These are phyloP conservation scores for Geranium rotundifolium DNA, from an alignment of 345 rosid genomes.

Conservation along the genomic window DNA sequence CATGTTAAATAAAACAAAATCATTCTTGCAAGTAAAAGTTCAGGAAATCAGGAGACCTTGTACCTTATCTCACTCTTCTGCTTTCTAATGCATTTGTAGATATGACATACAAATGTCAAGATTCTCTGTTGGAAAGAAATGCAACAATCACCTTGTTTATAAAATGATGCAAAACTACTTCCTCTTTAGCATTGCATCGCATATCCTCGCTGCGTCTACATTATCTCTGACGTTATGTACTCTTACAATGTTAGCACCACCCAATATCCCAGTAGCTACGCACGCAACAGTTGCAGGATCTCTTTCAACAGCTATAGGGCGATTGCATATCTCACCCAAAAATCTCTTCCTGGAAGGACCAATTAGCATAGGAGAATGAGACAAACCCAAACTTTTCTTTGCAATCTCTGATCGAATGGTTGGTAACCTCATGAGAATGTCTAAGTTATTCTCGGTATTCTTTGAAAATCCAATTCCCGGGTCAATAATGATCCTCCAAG, in stretches of 20 bases:
- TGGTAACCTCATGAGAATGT: constrained; percentile 51
- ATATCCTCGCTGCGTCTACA: constrained; percentile 60
- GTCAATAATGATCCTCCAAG: constrained; percentile 83
- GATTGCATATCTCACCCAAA: constrained; percentile 64
- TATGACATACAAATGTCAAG: no score
- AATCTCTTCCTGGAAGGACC: constrained; percentile 89
- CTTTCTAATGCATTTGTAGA: no score
- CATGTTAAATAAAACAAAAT: background rate
- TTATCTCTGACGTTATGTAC: constrained; percentile 77
- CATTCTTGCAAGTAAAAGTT: no score
- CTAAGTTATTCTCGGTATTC: constrained; percentile 54
- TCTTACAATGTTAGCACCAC: constrained; percentile 82
- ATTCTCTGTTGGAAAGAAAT: no score
- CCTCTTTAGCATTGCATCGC: constrained; percentile 56
- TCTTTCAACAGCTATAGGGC: constrained; percentile 50
- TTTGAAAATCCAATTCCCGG: constrained; percentile 94
- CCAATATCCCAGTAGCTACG: constrained; percentile 50
- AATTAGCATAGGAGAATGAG: constrained; percentile 61
- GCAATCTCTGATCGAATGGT: constrained; percentile 51
- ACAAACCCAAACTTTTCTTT: constrained; percentile 49
- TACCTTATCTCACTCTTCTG: no score
- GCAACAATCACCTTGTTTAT: background rate
- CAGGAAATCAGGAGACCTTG: no score
- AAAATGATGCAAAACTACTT: constrained; percentile 4
- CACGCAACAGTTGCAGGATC: constrained; percentile 84